A percentile compares a stretch with the other conserved stretches of the same genome.
Evolutionary conservation across 148 eudicot genomes (phyloP).

Genomic region (Dianthus caryophyllus): DNA sequence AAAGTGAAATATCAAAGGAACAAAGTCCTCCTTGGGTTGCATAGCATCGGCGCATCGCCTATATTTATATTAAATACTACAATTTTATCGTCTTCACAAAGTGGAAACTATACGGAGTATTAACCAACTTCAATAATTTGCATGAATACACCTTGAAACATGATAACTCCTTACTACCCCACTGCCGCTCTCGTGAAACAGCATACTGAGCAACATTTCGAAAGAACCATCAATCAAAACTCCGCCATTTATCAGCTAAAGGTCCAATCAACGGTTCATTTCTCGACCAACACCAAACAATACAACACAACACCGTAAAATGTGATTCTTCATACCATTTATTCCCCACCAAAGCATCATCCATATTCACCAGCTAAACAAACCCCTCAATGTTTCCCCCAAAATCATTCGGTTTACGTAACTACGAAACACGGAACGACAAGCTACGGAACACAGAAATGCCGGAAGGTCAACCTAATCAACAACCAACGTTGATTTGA

Average conservation of each 20-base stretch:
- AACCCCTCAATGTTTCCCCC: neutral
- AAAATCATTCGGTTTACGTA: neutral
- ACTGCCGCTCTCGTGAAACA: no score
- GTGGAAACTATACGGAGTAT: no score
- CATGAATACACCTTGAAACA: no score
- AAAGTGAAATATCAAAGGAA: no score
- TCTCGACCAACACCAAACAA: neutral
- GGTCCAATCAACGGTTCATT: no score
- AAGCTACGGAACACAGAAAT: neutral
- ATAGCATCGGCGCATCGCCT: no score
- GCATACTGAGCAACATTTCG: no score
- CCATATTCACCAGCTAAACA: neutral
- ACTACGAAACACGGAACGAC: neutral
- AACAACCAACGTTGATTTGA: neutral
- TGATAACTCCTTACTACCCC: no score
- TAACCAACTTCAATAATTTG: no score
- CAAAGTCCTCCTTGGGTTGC: no score
- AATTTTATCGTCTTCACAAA: no score
- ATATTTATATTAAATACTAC: no score
- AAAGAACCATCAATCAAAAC: neutral
- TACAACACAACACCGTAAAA: neutral
- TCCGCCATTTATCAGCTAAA: neutral
- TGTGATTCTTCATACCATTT: neutral
- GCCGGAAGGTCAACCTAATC: neutral
- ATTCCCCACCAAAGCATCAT: neutral